Percentiles rank a stretch among this genome's conserved stretches.
Conservation (phyloP, 2,329 filamentous ascomycete genomes). For the Colletotrichum caudatum region DNA sequence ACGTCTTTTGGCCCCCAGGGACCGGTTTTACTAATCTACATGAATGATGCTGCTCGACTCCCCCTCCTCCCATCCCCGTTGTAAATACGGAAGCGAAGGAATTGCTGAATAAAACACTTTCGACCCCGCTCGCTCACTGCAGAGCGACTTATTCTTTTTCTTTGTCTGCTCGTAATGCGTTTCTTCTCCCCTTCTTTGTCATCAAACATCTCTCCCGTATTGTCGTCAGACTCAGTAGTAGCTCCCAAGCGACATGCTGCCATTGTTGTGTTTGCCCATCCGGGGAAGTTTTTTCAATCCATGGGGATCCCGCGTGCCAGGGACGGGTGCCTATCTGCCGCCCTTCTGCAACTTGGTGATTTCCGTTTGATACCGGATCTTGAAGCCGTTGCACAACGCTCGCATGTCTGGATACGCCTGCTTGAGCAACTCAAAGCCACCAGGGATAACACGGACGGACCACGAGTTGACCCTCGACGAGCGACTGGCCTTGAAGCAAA, state of each 20-base stretch:
- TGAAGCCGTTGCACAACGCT: conserved; percentile 96
- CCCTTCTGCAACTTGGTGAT: conserved; percentile 69
- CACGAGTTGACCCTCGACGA: conserved; percentile 79
- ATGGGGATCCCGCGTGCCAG: conserved; percentile 1
- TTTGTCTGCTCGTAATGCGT: neutral
- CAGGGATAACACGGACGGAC: conserved; percentile 90
- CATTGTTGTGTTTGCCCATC: neutral
- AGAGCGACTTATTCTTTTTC: neutral
- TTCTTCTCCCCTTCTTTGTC: neutral
- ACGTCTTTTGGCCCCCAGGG: conserved; percentile 1
- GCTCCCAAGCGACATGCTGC: conserved; percentile 1
- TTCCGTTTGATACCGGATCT: conserved; percentile 78
- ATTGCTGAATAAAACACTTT: conserved; percentile 15
- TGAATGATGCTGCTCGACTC: conserved; percentile 17
- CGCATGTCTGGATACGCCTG: conserved; percentile 95
- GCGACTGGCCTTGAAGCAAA: conserved; percentile 94
- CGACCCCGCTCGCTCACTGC: conserved; percentile 4
- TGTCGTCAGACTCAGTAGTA: conserved; percentile 8
- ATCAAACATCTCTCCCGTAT: conserved; percentile 3
- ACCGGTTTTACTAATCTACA: conserved; percentile 22
- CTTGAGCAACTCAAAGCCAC: conserved; percentile 91
- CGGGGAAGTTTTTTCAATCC: neutral
- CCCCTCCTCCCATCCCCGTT: neutral
- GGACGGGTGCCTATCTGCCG: conserved; percentile 33
- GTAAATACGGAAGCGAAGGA: conserved; percentile 3